Evolutionary conservation across 2,329 filamentous ascomycete genomes (phyloP).

Genomic region (Cytospora paraplurivora): DNA sequence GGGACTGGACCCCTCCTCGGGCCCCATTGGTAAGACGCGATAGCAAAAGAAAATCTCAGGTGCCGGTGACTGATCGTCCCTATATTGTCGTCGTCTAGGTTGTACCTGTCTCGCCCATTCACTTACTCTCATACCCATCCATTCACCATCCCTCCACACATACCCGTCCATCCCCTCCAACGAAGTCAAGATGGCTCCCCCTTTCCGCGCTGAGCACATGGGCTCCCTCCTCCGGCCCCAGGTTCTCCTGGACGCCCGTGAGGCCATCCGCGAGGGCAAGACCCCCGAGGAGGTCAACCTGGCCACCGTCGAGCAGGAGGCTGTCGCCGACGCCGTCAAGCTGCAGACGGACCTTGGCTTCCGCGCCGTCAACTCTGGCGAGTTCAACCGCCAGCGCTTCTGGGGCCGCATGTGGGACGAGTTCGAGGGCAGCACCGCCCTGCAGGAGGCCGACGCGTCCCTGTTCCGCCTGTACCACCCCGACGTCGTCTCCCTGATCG

Average conservation of each 20-base stretch:
- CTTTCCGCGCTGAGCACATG: constrained; percentile 42
- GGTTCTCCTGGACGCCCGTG: constrained; percentile 50
- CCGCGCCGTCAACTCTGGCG: constrained; percentile 69
- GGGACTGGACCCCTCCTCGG: no score
- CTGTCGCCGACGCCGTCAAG: constrained; percentile 67
- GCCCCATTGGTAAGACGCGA: no score
- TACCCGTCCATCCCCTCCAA: no score
- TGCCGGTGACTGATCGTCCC: no score
- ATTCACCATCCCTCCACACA: not conserved
- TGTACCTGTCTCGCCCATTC: not conserved
- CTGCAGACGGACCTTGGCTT: constrained; percentile 68
- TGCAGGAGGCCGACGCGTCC: constrained; percentile 53
- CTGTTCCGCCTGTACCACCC: constrained; percentile 59
- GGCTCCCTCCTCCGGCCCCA: constrained; percentile 41
- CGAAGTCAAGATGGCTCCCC: constrained; percentile 34
- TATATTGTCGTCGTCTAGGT: no score
- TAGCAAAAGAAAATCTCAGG: no score
- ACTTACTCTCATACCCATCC: not conserved
- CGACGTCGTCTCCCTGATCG: constrained; percentile 56
- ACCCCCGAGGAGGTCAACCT: constrained; percentile 58
- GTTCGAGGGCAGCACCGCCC: constrained; percentile 50
- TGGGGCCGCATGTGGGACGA: constrained; percentile 59
- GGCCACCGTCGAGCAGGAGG: constrained; percentile 62
- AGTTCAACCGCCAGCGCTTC: constrained; percentile 61
- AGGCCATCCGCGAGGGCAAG: constrained; percentile 57